Conservation (phyloP, 495 filamentous ascomycete genomes). For the Pyrenula massariospora region DNA sequence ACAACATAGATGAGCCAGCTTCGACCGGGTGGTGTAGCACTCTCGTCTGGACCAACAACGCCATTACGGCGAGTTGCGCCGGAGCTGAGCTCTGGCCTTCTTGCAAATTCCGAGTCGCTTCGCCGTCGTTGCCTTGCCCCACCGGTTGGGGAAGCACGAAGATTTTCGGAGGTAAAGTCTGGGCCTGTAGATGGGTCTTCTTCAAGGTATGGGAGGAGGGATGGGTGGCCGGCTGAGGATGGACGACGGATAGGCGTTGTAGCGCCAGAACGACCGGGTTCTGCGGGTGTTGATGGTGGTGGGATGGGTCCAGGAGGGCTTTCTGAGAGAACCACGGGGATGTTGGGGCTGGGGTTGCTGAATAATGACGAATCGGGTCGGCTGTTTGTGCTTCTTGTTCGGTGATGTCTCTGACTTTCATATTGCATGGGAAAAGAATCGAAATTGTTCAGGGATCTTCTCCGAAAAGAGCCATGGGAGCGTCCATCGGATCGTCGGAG, state of each 20-base stretch:
- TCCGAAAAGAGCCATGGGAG: slow-evolving; percentile 39
- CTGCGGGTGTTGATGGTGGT: slow-evolving; percentile 59
- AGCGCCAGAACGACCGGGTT: slow-evolving; percentile 43
- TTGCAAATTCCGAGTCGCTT: slow-evolving; percentile 52
- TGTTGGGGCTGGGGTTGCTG: slow-evolving; percentile 10
- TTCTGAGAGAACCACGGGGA: slow-evolving; percentile 35
- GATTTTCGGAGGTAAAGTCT: slow-evolving; percentile 7
- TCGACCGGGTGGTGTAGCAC: slow-evolving; percentile 35
- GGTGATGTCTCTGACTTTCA: slow-evolving; percentile 36
- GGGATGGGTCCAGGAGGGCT: slow-evolving; percentile 51
- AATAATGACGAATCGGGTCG: slow-evolving; percentile 2
- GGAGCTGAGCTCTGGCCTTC: slow-evolving; percentile 46
- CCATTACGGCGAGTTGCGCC: slow-evolving; percentile 54
- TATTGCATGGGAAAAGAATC: slow-evolving; percentile 26
- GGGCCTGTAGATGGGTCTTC: slow-evolving; percentile 15
- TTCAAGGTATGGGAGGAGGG: slow-evolving; percentile 20
- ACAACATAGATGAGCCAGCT: slow-evolving; percentile 77
- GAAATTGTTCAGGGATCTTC: slow-evolving; percentile 35
- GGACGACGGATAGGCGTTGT: slow-evolving; percentile 43
- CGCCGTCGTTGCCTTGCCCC: slow-evolving; percentile 40
- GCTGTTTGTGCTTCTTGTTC: slow-evolving; percentile 16
- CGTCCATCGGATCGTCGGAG: slow-evolving; percentile 26
- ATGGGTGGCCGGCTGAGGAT: slow-evolving; percentile 36
- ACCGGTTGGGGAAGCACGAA: slow-evolving; percentile 9
- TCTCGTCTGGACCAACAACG: slow-evolving; percentile 52